phyloP scores from a whole-genome alignment of 2,329 filamentous ascomycete species.

The Ophiocordyceps camponoti-leonardi region DNA sequence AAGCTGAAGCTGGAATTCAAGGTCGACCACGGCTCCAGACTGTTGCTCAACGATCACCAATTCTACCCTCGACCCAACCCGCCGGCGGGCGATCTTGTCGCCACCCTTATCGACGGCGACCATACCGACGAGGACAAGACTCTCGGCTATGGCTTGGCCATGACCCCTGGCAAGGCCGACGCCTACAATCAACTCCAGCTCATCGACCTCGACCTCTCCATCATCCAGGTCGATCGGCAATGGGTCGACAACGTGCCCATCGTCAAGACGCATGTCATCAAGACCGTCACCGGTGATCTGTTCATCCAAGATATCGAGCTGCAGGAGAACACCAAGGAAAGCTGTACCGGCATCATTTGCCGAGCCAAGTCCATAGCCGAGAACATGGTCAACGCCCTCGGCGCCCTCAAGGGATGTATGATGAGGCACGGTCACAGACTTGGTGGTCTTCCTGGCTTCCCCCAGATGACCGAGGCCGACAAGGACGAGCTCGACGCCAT shows the following conservation, averaged over 20 bases:
- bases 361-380: constrained; percentile 22
- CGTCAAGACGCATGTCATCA: constrained; percentile 44
- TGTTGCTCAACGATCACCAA: constrained; percentile 42
- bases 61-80: constrained; percentile 38
- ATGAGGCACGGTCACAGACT: constrained; percentile 3
- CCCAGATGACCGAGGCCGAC: not conserved
- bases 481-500: not conserved
- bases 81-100: constrained; percentile 22
- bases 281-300: constrained; percentile 36
- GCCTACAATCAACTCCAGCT: constrained; percentile 20
- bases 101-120: constrained; percentile 25
- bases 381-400: constrained; percentile 10
- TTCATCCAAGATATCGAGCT: constrained; percentile 32
- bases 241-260: constrained; percentile 36
- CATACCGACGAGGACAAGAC: constrained; percentile 17
- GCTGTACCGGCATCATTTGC: constrained; percentile 33
- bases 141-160: constrained; percentile 32
- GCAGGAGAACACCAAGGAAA: constrained; percentile 10
- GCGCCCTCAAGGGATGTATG: constrained; percentile 6
- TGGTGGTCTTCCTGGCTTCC: constrained; percentile 1
- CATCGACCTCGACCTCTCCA: constrained; percentile 35
- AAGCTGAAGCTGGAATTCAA: constrained; percentile 36
- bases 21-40: constrained; percentile 27
- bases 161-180: constrained; percentile 25
- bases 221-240: constrained; percentile 40